Base-by-base conservation (phyloP, 116 monocot genomes). In the Phalaenopsis hybrid region DNA sequence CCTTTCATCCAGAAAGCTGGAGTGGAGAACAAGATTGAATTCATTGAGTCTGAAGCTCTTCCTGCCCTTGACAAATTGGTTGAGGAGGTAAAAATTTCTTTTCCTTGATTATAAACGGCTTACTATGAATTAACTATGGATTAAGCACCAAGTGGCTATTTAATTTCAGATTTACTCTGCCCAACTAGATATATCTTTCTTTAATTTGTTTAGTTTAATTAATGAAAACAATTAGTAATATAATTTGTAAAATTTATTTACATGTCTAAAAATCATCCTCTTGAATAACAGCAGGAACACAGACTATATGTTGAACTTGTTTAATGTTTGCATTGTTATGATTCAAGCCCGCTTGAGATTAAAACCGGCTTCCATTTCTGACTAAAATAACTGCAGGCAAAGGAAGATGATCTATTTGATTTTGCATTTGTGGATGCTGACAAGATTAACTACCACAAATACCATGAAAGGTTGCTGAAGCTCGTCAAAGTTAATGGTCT, bases 1-100 rank as follows among this genome's bases (percentile, higher is more conserved):
- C 91, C 91, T 0, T 69, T 59, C 5, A 85, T 91, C 41, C 61
- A 81, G 57, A 88, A 87, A 78, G 88, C 91, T 2, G 91, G 91
- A 18, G 88, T 91, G 0, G 88, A 85, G 73, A 37, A 79, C 55
- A 91, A 91, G 88, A 83, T 91, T 48, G 59, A 88, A 4, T 88
- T 91, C 77, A 77, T 77, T 6, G 77, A 77, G 51, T 48, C 77
- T 11, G 77, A 77, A 51, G 77, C 51, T 0, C 77, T 77, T 51
- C 84, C 84, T 34, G 74, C 75, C 44, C 84, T 84, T 48, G 84
- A 84, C 28, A 79, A 59, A 75, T 7, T 84, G 78, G 21, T 84
- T 61, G 25, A 84, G 34, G 79, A 84, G 84, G 84, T 84, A 73
- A 69, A 15, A 13, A 15, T 55, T 4, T 15, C 1, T 13, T 55